phyloP scores from a whole-genome alignment of 1,139 yeast genomes.

The Suhomyces terraborum region DNA sequence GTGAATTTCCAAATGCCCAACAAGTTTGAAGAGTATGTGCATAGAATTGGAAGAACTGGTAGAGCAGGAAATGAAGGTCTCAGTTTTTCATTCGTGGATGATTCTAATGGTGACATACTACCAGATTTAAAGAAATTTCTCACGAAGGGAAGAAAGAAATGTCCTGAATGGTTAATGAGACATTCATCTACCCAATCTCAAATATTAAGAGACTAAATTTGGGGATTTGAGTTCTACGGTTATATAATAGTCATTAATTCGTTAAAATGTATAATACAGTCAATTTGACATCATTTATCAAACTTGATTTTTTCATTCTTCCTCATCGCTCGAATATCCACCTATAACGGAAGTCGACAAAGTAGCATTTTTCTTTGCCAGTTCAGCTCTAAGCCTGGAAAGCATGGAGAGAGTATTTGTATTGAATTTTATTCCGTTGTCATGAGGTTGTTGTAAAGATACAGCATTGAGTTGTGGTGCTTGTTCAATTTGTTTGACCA shows the following conservation, averaged over 20 bases:
- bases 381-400: conserved; percentile 7
- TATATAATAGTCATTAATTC: too few species aligned
- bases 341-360: conserved; percentile 12
- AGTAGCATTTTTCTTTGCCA: conserved; percentile 1
- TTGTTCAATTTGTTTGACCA: background rate
- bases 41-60: conserved; percentile 95
- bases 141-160: conserved; percentile 46
- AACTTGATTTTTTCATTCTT: too few species aligned
- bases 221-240: too few species aligned
- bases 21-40: conserved; percentile 75
- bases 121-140: conserved; percentile 54
- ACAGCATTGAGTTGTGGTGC: background rate
- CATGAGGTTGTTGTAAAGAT: background rate
- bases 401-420: conserved; percentile 5
- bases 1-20: conserved; percentile 83
- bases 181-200: conserved; percentile 28
- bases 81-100: conserved; percentile 70
- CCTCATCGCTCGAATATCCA: conserved; percentile 22
- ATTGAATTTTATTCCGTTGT: conserved; percentile 7
- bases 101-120: conserved; percentile 56
- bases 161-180: conserved; percentile 55
- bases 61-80: conserved; percentile 85
- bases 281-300: background rate
- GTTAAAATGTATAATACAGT: background rate
- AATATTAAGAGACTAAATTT: conserved; percentile 17